Percentiles rank a stretch among this genome's conserved stretches.
These are phyloP conservation scores for Dictyostelium intermedium DNA, from an alignment of 78 protist species.

Conservation along the genomic window DNA sequence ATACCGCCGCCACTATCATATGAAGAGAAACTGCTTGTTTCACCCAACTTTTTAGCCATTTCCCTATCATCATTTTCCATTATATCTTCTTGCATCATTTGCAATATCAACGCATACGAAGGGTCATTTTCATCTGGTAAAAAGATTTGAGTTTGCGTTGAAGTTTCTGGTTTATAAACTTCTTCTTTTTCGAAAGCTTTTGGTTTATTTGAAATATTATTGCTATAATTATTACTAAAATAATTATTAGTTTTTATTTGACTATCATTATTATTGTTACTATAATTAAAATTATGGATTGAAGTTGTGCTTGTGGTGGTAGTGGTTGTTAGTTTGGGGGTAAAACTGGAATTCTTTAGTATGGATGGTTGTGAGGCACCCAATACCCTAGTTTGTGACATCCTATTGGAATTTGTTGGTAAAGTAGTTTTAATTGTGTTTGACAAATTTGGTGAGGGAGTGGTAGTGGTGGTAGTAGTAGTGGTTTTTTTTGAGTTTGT, in stretches of 20 bases:
- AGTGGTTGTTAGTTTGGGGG: too few species aligned
- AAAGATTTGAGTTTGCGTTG: neutral
- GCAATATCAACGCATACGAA: neutral
- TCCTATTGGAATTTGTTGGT: too few species aligned
- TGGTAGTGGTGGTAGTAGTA: conserved; percentile 4
- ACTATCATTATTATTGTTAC: too few species aligned
- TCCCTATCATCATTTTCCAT: conserved; percentile 33
- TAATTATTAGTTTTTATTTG: too few species aligned
- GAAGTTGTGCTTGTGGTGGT: too few species aligned
- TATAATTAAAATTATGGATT: neutral
- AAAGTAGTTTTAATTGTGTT: too few species aligned
- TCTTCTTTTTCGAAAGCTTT: neutral
- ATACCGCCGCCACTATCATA: neutral
- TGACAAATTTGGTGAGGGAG: neutral
- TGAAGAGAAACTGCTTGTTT: neutral
- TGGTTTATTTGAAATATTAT: neutral
- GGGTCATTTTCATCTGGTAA: neutral
- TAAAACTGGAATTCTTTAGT: too few species aligned
- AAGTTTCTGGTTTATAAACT: neutral
- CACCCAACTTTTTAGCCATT: neutral
- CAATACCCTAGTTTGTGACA: too few species aligned
- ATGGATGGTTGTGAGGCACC: too few species aligned
- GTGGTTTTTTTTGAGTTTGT: neutral
- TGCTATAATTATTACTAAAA: neutral
- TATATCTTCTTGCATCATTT: conserved; percentile 14